Evolutionary conservation across 768 basidiomycete genomes (phyloP).

Genomic region (Lepiota venenata): DNA sequence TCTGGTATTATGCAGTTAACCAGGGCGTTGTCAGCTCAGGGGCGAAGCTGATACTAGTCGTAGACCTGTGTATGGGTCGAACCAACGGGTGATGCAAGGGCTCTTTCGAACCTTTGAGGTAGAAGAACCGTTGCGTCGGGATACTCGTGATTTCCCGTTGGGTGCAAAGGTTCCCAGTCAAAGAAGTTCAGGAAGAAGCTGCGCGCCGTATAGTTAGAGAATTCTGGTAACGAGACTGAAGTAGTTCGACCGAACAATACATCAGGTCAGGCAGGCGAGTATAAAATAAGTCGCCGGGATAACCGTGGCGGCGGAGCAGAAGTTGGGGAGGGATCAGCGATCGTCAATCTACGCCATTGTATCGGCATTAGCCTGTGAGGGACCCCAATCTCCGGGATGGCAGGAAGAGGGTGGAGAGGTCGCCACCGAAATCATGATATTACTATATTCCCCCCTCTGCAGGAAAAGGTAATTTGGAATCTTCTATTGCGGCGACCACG

Average conservation of each 20-base stretch:
- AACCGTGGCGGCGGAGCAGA: background rate
- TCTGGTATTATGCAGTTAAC: too few relatives aligned
- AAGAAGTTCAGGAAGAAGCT: too few relatives aligned
- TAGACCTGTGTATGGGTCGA: too few relatives aligned
- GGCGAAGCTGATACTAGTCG: too few relatives aligned
- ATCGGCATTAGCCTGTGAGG: background rate
- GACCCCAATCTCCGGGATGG: background rate
- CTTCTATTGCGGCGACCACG: background rate
- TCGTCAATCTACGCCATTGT: background rate
- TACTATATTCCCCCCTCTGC: background rate
- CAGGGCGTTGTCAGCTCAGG: too few relatives aligned
- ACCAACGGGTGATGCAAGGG: too few relatives aligned
- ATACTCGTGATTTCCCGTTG: too few relatives aligned
- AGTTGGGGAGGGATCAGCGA: background rate
- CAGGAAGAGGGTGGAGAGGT: background rate
- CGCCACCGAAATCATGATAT: background rate
- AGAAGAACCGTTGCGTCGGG: too few relatives aligned
- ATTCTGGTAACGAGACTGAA: too few relatives aligned
- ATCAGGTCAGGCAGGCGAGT: background rate
- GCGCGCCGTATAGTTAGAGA: too few relatives aligned
- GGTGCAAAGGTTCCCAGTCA: too few relatives aligned
- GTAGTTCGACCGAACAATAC: background rate
- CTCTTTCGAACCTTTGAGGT: too few relatives aligned
- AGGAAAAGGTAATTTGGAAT: slow-evolving; percentile 1
- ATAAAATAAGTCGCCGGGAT: background rate